These are phyloP conservation scores for Kodamaea ohmeri DNA, from an alignment of 1,139 yeast species.

Conservation along the genomic window DNA sequence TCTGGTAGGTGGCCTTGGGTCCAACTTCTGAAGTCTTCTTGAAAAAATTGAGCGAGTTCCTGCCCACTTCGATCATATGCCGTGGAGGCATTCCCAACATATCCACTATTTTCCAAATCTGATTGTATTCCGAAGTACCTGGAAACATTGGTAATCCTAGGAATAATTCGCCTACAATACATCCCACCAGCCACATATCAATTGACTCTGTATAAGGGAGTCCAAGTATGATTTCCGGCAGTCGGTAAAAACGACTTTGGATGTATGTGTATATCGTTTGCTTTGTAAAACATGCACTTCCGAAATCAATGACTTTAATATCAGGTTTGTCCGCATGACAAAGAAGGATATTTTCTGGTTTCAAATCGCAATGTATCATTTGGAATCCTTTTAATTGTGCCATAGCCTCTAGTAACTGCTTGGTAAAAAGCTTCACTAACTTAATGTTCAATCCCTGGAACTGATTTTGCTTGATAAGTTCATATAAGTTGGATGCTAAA, in stretches of 20 bases:
- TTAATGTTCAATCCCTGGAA: constrained; percentile 86
- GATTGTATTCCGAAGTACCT: constrained; percentile 92
- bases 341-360: constrained; percentile 90
- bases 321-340: constrained; percentile 83
- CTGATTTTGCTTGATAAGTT: constrained; percentile 87
- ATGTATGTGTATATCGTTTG: constrained; percentile 91
- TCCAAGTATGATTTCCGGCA: constrained; percentile 93
- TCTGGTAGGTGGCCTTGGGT: constrained; percentile 29
- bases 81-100: constrained; percentile 87
- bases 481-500: constrained; percentile 84
- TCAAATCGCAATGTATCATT: constrained; percentile 91
- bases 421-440: constrained; percentile 72
- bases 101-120: constrained; percentile 75
- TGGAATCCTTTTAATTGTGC: constrained; percentile 78
- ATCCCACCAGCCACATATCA: constrained; percentile 98
- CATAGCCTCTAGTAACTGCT: constrained; percentile 78
- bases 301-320: constrained; percentile 93
- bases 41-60: constrained; percentile 72
- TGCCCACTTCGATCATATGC: constrained; percentile 97
- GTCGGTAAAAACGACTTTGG: constrained; percentile 91
- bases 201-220: constrained; percentile 88
- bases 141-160: constrained; percentile 94
- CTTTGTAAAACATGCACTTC: constrained; percentile 90
- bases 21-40: constrained; percentile 35
- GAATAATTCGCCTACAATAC: constrained; percentile 91